These are phyloP conservation scores for Globisporangium cederbergense DNA, from an alignment of 352 stramenopile genomes.

Conservation along the genomic window DNA sequence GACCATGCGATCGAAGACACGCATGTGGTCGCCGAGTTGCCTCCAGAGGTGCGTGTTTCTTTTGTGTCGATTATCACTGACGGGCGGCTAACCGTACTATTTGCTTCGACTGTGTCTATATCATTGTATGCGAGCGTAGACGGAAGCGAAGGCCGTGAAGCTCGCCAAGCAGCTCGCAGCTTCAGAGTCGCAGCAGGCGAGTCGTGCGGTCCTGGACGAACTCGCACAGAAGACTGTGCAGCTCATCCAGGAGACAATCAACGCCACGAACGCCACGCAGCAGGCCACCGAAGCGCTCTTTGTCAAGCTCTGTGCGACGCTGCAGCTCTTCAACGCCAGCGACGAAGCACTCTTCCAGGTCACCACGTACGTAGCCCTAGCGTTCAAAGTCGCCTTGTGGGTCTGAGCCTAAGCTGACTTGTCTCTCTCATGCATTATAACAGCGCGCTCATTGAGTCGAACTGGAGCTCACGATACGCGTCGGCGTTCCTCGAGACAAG, in stretches of 20 bases:
- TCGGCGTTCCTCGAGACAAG: slow-evolving; percentile 52
- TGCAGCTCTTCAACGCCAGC: slow-evolving; percentile 44
- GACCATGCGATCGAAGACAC: neutral
- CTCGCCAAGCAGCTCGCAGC: slow-evolving; percentile 42
- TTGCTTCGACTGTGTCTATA: neutral
- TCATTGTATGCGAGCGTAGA: slow-evolving; percentile 21
- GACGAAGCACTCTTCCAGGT: slow-evolving; percentile 65
- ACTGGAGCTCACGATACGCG: slow-evolving; percentile 70
- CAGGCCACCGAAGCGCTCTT: slow-evolving; percentile 55
- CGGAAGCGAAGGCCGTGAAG: slow-evolving; percentile 35
- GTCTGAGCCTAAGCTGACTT: neutral
- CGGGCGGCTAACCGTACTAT: neutral
- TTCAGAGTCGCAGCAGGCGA: slow-evolving; percentile 16
- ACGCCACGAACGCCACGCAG: slow-evolving; percentile 53
- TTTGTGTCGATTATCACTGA: neutral
- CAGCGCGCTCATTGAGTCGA: slow-evolving; percentile 56
- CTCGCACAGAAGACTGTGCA: slow-evolving; percentile 25
- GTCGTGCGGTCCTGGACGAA: slow-evolving; percentile 25
- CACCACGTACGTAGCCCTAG: slow-evolving; percentile 30
- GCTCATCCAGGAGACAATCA: slow-evolving; percentile 59
- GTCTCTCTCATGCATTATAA: too few species aligned
- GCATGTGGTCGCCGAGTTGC: neutral
- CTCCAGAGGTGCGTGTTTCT: neutral
- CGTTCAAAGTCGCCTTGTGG: neutral
- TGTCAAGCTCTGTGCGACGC: slow-evolving; percentile 31